Evolutionary conservation across 1,284 basidiomycete species (phyloP).

Genomic region (Puccinia horiana): DNA sequence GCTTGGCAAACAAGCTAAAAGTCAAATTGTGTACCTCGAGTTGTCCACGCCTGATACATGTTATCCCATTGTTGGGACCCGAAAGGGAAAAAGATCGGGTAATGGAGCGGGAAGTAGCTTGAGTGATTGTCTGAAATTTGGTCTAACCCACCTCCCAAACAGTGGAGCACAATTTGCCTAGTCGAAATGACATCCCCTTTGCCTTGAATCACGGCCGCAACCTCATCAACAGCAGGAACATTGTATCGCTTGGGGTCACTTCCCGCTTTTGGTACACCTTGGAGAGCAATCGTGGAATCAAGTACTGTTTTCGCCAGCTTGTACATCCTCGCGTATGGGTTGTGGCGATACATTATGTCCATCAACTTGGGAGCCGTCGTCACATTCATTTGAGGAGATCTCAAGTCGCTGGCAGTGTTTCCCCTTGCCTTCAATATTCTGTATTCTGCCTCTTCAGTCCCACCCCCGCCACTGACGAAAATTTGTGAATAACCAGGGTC

Average conservation of each 20-base stretch:
- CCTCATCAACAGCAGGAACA: neutral
- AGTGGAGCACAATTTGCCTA: constrained; percentile 7
- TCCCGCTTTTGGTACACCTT: neutral
- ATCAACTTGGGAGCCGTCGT: no score
- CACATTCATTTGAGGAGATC: no score
- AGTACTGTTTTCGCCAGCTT: neutral
- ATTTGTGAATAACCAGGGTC: constrained; percentile 7
- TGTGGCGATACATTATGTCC: no score
- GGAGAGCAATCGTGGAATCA: neutral
- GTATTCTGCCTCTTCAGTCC: neutral
- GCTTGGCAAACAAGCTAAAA: no score
- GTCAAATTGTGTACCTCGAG: no score
- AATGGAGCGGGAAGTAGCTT: neutral
- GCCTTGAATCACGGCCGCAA: neutral
- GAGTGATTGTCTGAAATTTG: neutral
- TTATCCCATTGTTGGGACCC: constrained; percentile 8
- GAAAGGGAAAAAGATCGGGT: constrained; percentile 2
- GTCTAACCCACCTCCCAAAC: neutral
- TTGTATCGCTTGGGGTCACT: neutral
- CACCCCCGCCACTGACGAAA: neutral
- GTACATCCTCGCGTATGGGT: no score
- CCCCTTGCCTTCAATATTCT: neutral
- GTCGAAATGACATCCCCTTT: neutral
- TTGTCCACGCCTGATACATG: neutral
- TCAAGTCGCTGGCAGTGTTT: neutral